phyloP scores from a whole-genome alignment of 495 filamentous ascomycete species.

The Pseudomonodictys pantanalensis region DNA sequence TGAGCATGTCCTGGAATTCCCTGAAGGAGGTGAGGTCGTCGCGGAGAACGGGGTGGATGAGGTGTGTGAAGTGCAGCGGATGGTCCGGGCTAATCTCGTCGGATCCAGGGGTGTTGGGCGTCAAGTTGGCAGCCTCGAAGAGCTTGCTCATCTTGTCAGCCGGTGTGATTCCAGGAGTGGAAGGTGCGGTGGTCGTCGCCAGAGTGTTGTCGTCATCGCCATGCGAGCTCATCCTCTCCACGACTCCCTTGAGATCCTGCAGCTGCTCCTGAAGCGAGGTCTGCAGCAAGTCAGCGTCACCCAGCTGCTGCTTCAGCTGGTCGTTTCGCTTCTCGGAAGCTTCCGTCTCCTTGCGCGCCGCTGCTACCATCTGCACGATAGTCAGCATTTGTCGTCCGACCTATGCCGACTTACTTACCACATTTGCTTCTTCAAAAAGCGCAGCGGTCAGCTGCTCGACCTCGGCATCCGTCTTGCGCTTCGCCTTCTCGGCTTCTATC shows the following conservation, averaged over 20 bases:
- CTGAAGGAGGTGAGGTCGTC: conserved; percentile 76
- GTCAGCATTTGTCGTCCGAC: not conserved
- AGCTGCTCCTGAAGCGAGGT: conserved; percentile 91
- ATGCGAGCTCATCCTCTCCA: conserved; percentile 80
- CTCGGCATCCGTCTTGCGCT: conserved; percentile 73
- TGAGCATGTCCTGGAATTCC: conserved; percentile 79
- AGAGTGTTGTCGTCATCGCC: conserved; percentile 62
- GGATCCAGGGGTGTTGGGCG: conserved; percentile 46
- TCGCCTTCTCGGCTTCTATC: conserved; percentile 63
- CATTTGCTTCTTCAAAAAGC: conserved; percentile 93
- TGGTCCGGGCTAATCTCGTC: conserved; percentile 71
- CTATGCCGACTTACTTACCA: conserved; percentile 45
- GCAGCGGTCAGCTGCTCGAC: conserved; percentile 84
- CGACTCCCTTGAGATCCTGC: conserved; percentile 80
- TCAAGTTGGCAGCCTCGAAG: conserved; percentile 47
- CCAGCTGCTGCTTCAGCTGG: conserved; percentile 71
- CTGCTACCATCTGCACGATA: conserved; percentile 75
- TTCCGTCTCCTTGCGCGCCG: conserved; percentile 68
- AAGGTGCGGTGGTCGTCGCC: conserved; percentile 63
- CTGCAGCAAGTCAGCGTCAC: conserved; percentile 81
- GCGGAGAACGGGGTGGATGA: conserved; percentile 77
- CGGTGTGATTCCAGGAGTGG: conserved; percentile 56
- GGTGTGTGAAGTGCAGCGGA: conserved; percentile 78
- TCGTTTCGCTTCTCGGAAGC: conserved; percentile 68
- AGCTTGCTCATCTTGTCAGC: conserved; percentile 44